Base-by-base conservation (phyloP, 805 yeast species). In the Zygotorulaspora sp. region DNA sequence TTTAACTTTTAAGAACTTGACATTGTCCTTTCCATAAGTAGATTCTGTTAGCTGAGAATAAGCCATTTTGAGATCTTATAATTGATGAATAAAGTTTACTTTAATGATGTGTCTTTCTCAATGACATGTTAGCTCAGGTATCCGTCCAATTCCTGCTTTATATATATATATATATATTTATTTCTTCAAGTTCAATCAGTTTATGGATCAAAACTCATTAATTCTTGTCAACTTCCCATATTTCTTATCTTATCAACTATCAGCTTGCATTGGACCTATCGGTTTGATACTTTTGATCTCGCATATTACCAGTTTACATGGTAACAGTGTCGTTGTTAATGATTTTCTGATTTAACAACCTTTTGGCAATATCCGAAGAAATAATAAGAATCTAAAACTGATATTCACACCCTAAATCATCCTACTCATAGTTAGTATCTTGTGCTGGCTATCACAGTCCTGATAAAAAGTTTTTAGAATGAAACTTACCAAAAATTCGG, bases 21-120 rank as follows among this genome's bases (percentile, higher is more conserved):
- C 96, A 66, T 87, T 86, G 62, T 79, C 95, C 62, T 89, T 89
- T 49, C 97, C 97, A 72, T 89, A 89, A 20, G 84, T 68, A 18
- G 94, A 80, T 7, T 69, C 58, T 26, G 66, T 48, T 35, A 66
- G 46, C 38, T 49, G 48, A 19, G 57, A 52, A 48, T 52, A 52
- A 4, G 54, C 17, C 55, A 51, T 51, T 37, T 8, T 23, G 32
- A 19, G 26, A 30, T 22, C 5, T 6, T 14, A 8, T 28, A 18
- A 10, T 36, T 17, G 21, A 21, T n/a, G n/a, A n/a, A n/a, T n/a
- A n/a, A n/a, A n/a, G n/a, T n/a, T n/a, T n/a, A n/a, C n/a, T n/a
- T n/a, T n/a, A n/a, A n/a, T n/a, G n/a, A n/a, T 26, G 26, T 23
- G 7, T 7, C 12, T n/a, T 7, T 23, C 13, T 5, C 4, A 7